Evolutionary conservation across 208 protist genomes (phyloP).

Genomic region (Perkinsela sp.): DNA sequence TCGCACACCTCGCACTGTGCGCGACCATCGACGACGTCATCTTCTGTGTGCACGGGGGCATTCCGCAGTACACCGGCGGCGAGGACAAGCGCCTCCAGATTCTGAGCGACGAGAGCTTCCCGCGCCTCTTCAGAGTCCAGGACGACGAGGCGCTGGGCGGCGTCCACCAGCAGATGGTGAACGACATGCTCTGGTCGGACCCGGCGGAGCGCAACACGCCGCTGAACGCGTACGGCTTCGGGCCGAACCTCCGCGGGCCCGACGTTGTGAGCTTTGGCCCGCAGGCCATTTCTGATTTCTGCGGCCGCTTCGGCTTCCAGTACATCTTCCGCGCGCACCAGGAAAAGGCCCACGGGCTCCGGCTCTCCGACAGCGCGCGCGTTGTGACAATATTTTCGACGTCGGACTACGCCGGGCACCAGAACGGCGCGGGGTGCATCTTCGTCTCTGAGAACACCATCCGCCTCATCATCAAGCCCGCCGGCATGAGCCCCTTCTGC

Average conservation of each 20-base stretch:
- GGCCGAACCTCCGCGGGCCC: conserved; percentile 38
- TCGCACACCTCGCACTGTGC: conserved; percentile 51
- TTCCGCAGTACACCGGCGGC: conserved; percentile 49
- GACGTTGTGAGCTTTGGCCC: conserved; percentile 54
- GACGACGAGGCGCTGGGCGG: conserved; percentile 22
- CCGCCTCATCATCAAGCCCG: conserved; percentile 57
- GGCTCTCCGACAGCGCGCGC: conserved; percentile 52
- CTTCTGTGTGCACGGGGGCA: conserved; percentile 74
- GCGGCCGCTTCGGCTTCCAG: conserved; percentile 37
- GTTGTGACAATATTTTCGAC: conserved; percentile 75
- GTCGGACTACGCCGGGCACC: conserved; percentile 60
- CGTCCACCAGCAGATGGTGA: conserved; percentile 31
- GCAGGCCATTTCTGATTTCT: conserved; percentile 55
- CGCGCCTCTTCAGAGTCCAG: conserved; percentile 37
- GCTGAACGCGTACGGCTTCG: conserved; percentile 49
- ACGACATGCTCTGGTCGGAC: conserved; percentile 66
- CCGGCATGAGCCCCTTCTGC: conserved; percentile 11
- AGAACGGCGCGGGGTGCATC: conserved; percentile 62
- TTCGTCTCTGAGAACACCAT: conserved; percentile 56
- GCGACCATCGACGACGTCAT: conserved; percentile 67
- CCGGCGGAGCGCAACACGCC: conserved; percentile 41
- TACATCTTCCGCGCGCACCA: conserved; percentile 74
- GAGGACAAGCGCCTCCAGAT: conserved; percentile 36
- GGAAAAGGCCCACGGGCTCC: conserved; percentile 61
- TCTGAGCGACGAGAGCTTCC: conserved; percentile 30